Percentiles rank a stretch among this genome's conserved stretches.
Evolutionary conservation across 169 alveolate genomes (phyloP).

Genomic region (Miamiensis avidus): DNA sequence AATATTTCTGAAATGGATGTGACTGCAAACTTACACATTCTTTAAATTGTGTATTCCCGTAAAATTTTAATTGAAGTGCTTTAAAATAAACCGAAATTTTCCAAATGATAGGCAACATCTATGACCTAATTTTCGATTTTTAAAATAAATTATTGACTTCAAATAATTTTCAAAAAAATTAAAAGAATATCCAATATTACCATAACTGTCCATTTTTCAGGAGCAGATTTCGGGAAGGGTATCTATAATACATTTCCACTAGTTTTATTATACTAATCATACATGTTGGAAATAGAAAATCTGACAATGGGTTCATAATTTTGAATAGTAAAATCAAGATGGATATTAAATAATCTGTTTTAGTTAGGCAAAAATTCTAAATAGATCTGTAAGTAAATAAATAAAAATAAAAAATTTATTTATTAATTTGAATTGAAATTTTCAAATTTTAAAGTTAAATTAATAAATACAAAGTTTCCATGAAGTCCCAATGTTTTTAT

Average conservation of each 20-base stretch:
- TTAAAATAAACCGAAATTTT: slow-evolving; percentile 31
- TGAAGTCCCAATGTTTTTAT: slow-evolving; percentile 65
- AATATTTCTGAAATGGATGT: slow-evolving; percentile 64
- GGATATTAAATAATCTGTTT: slow-evolving; percentile 73
- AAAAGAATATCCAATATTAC: too few species aligned
- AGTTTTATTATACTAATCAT: slow-evolving; percentile 64
- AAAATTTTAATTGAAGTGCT: slow-evolving; percentile 19
- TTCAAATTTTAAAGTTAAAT: not conserved
- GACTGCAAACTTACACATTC: slow-evolving; percentile 66
- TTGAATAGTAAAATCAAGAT: slow-evolving; percentile 66
- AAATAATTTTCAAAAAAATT: slow-evolving; percentile 1
- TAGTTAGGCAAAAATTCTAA: slow-evolving; percentile 61
- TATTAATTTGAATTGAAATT: not conserved
- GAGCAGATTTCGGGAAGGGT: slow-evolving; percentile 55
- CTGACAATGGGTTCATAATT: slow-evolving; percentile 54
- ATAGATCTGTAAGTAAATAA: slow-evolving; percentile 39
- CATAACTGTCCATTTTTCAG: slow-evolving; percentile 68
- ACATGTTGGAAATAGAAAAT: slow-evolving; percentile 71
- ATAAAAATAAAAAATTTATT: not conserved
- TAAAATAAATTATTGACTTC: slow-evolving; percentile 10
- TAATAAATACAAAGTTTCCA: slow-evolving; percentile 58
- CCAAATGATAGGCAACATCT: slow-evolving; percentile 38
- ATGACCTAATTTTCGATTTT: slow-evolving; percentile 20
- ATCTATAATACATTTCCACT: slow-evolving; percentile 47
- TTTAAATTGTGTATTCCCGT: slow-evolving; percentile 57